Conservation (phyloP, 1,139 yeast species). For the Yamadazyma diddensiae region DNA sequence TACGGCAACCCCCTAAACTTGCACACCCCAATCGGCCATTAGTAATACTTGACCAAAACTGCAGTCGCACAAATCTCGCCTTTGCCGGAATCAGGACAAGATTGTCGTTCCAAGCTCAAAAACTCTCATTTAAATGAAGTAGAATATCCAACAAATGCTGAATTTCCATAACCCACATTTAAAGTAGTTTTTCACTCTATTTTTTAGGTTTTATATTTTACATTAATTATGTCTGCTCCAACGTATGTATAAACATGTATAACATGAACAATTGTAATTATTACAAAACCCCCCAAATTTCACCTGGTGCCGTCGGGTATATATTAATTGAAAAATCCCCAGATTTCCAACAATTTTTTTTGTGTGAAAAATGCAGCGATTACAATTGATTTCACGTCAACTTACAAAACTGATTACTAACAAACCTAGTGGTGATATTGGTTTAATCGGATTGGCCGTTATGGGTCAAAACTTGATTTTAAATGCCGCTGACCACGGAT, state of each 20-base stretch:
- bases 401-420: slow-evolving; percentile 20
- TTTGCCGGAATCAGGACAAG: slow-evolving; percentile 1
- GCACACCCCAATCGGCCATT: too few species aligned
- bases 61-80: slow-evolving; percentile 1
- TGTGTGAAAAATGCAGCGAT: slow-evolving; percentile 1
- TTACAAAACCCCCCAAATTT: neutral
- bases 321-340: slow-evolving; percentile 1
- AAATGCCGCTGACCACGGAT: slow-evolving; percentile 98
- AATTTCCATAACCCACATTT: neutral
- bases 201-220: too few species aligned
- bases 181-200: slow-evolving; percentile 1
- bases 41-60: neutral
- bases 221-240: slow-evolving; percentile 43
- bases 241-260: slow-evolving; percentile 31
- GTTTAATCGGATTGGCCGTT: slow-evolving; percentile 99
- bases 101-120: neutral
- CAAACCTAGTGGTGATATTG: slow-evolving; percentile 81
- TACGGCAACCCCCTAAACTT: too few species aligned
- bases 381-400: slow-evolving; percentile 8
- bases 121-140: slow-evolving; percentile 1
- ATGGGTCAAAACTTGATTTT: slow-evolving; percentile 99
- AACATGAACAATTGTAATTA: neutral
- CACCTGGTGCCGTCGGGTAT: neutral
- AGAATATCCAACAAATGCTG: neutral
- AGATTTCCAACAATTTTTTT: neutral